Conservation (phyloP, 2,329 filamentous ascomycete genomes). For the Fusarium virguliforme region DNA sequence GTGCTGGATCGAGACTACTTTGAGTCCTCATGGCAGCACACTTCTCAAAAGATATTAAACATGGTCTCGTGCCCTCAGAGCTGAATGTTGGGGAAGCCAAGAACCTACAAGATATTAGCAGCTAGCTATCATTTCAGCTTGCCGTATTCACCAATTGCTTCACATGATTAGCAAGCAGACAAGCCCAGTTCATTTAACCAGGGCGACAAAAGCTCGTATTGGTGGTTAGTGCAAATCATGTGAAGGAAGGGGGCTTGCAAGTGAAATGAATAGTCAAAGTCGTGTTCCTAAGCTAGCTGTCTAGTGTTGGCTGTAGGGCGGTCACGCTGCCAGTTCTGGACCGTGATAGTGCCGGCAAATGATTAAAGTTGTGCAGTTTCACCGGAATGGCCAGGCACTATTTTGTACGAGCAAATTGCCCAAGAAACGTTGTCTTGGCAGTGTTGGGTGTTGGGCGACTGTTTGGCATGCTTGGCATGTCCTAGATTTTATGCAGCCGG, state of each 20-base stretch:
- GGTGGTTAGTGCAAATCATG: slow-evolving; percentile 4
- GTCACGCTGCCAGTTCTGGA: slow-evolving; percentile 9
- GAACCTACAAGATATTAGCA: neutral
- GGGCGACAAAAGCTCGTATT: neutral
- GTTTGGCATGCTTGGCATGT: slow-evolving; percentile 5
- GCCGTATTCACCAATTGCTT: neutral
- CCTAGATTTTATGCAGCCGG: neutral
- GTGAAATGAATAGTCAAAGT: slow-evolving; percentile 8
- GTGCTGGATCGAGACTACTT: too few relatives aligned
- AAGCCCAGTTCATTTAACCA: neutral
- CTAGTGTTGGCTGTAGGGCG: neutral
- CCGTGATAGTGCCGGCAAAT: slow-evolving; percentile 3
- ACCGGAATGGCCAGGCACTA: neutral
- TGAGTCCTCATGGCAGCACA: neutral
- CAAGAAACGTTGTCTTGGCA: slow-evolving; percentile 1
- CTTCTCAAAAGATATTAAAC: neutral
- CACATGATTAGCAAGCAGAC: neutral
- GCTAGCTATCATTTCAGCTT: neutral
- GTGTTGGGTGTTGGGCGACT: neutral
- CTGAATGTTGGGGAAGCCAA: neutral
- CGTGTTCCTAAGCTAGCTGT: neutral
- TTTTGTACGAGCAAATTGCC: slow-evolving; percentile 1
- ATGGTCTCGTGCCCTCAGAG: neutral
- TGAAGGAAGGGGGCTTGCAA: slow-evolving; percentile 4
- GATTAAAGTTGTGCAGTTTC: neutral